A percentile compares a stretch with the other conserved stretches of the same genome.
Evolutionary conservation across 495 filamentous ascomycete species (phyloP).

Genomic region (Glonium stellatum): DNA sequence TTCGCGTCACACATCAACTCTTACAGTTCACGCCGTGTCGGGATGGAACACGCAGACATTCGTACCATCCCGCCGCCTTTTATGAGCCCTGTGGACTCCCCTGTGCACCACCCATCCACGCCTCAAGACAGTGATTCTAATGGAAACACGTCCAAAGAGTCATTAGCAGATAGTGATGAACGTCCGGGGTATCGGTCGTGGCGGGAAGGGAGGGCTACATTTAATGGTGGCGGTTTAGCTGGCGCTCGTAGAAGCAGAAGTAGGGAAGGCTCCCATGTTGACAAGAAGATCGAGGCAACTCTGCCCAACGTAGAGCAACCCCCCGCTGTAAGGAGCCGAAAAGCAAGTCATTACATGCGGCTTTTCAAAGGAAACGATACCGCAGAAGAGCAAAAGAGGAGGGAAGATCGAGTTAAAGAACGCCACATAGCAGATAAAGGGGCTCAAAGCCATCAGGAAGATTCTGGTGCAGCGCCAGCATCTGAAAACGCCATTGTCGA

Average conservation of each 20-base stretch:
- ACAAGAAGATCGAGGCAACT: slow-evolving; percentile 78
- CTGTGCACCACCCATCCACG: slow-evolving; percentile 22
- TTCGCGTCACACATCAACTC: slow-evolving; percentile 20
- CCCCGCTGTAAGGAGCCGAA: slow-evolving; percentile 71
- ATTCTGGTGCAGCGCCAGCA: not conserved
- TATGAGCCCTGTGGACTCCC: slow-evolving; percentile 31
- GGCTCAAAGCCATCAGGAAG: not conserved
- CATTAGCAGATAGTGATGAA: slow-evolving; percentile 20
- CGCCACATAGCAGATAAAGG: slow-evolving; percentile 9
- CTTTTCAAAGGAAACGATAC: slow-evolving; percentile 86
- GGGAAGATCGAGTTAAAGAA: slow-evolving; percentile 29
- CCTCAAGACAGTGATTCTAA: slow-evolving; percentile 10
- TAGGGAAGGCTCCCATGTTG: slow-evolving; percentile 47
- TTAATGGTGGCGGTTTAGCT: slow-evolving; percentile 12
- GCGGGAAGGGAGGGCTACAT: slow-evolving; percentile 36
- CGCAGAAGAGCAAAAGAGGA: slow-evolving; percentile 41
- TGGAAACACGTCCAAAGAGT: not conserved
- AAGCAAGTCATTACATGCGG: slow-evolving; percentile 85
- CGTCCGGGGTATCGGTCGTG: slow-evolving; percentile 36
- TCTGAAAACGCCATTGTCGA: not conserved
- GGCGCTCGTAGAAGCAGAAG: slow-evolving; percentile 15
- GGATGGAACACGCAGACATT: slow-evolving; percentile 10
- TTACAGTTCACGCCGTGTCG: not conserved
- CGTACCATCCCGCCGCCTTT: slow-evolving; percentile 25
- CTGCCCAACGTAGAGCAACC: slow-evolving; percentile 62